Percentiles rank a stretch among this genome's conserved stretches.
These are phyloP conservation scores for Wallacemonas collosoma DNA, from an alignment of 208 protist genomes.

Conservation along the genomic window DNA sequence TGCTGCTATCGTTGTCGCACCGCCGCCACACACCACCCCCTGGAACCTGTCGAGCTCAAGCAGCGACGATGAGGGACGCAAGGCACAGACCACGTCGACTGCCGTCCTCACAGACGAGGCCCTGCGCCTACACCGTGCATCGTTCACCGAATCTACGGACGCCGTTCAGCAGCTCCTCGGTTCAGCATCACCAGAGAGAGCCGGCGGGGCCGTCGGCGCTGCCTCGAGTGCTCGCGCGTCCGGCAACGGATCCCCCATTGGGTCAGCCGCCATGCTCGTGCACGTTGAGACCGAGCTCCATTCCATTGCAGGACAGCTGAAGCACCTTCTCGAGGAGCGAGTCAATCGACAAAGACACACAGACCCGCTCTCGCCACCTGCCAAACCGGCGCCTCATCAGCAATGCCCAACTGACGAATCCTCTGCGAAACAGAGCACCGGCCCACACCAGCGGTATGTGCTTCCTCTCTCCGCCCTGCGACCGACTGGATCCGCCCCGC, in stretches of 20 bases:
- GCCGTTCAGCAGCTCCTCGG: conserved; percentile 5
- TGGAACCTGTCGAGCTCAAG: neutral
- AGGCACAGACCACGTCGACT: neutral
- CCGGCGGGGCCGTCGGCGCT: neutral
- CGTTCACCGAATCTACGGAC: conserved; percentile 9
- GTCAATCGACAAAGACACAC: neutral
- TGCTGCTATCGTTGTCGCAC: conserved; percentile 6
- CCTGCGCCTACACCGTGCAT: conserved; percentile 8
- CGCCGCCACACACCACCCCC: neutral
- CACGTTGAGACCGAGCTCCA: conserved; percentile 19
- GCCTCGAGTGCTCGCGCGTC: neutral
- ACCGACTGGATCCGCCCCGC: neutral
- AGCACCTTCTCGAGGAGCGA: conserved; percentile 13
- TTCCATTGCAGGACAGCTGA: conserved; percentile 22
- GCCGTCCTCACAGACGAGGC: conserved; percentile 10
- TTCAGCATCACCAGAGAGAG: neutral
- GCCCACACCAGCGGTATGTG: neutral
- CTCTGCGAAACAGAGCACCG: neutral
- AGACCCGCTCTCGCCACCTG: conserved; percentile 12
- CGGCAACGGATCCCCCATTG: neutral
- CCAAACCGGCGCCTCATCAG: neutral
- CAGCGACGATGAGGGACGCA: neutral
- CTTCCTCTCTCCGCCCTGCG: conserved; percentile 4
- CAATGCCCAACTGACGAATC: neutral
- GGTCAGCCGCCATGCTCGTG: neutral